phyloP scores from a whole-genome alignment of 345 rosid genomes.

The Lepidium didymum region DNA sequence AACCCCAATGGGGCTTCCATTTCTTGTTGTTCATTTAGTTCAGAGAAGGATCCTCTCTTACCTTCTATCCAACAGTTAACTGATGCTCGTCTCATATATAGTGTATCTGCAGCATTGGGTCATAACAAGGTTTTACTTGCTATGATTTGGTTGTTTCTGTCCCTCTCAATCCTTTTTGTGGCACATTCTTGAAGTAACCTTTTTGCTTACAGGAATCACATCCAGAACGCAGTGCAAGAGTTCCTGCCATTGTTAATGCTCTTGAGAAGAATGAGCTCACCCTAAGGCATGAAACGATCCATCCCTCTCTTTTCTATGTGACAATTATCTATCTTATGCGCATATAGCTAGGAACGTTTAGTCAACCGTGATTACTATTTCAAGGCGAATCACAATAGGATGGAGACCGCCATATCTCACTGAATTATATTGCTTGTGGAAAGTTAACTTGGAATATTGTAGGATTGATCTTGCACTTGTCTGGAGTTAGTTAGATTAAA shows the following conservation, averaged over 20 bases:
- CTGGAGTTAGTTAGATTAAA: background rate
- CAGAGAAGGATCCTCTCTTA: slow-evolving; percentile 29
- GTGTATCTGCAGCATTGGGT: slow-evolving; percentile 83
- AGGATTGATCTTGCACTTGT: background rate
- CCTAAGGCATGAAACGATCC: slow-evolving; percentile 43
- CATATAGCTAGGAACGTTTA: background rate
- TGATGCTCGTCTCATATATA: slow-evolving; percentile 58
- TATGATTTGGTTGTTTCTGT: background rate
- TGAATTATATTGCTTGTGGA: background rate
- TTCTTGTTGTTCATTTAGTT: slow-evolving; percentile 29
- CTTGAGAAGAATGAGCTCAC: slow-evolving; percentile 73
- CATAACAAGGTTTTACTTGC: slow-evolving; percentile 62
- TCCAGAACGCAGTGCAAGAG: slow-evolving; percentile 90
- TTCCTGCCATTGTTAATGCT: slow-evolving; percentile 76
- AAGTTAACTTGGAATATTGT: background rate
- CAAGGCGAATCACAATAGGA: background rate
- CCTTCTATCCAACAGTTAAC: slow-evolving; percentile 27
- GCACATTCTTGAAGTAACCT: background rate
- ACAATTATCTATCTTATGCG: background rate
- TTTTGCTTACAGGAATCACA: slow-evolving; percentile 61
- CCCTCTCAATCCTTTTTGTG: background rate
- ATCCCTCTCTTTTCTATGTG: background rate
- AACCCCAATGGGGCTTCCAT: slow-evolving; percentile 15
- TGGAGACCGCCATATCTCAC: background rate
- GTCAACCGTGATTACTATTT: background rate